Conservation (phyloP, 1,139 yeast genomes). For the Lodderomyces beijingensis region DNA sequence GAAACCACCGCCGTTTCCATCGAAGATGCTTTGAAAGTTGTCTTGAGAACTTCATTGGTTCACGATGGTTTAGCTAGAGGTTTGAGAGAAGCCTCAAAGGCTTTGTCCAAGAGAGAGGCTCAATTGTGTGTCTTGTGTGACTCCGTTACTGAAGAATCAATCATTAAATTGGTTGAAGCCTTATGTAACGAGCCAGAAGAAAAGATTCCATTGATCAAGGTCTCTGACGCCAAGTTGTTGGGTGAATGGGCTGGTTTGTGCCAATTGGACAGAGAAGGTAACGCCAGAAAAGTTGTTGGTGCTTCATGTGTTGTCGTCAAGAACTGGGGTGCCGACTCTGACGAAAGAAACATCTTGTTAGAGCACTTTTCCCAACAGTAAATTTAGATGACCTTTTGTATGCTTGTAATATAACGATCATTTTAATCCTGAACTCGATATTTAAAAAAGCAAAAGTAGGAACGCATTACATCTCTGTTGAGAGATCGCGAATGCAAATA, state of each 20-base stretch:
- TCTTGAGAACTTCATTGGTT: slow-evolving; percentile 95
- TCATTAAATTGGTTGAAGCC: slow-evolving; percentile 98
- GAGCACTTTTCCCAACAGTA: slow-evolving; percentile 88
- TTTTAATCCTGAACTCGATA: too few relatives aligned
- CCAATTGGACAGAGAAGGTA: slow-evolving; percentile 99
- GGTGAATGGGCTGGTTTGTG: slow-evolving; percentile 99
- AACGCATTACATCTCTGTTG: too few relatives aligned
- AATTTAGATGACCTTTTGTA: not conserved
- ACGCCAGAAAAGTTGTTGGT: slow-evolving; percentile 99
- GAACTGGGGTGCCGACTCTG: slow-evolving; percentile 99
- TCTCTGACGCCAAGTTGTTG: slow-evolving; percentile 98
- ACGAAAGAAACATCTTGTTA: slow-evolving; percentile 94
- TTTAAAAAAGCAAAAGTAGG: too few relatives aligned
- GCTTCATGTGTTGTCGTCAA: slow-evolving; percentile 99
- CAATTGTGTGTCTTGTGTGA: slow-evolving; percentile 97
- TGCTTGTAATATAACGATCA: too few relatives aligned
- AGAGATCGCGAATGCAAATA: too few relatives aligned
- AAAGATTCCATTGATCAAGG: slow-evolving; percentile 98
- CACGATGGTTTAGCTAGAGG: slow-evolving; percentile 99
- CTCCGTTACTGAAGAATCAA: slow-evolving; percentile 97
- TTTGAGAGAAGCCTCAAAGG: slow-evolving; percentile 99
- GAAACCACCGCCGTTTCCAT: slow-evolving; percentile 89
- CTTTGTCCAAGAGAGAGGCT: slow-evolving; percentile 95
- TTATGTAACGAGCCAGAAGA: slow-evolving; percentile 96
- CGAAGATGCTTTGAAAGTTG: slow-evolving; percentile 98